These are phyloP conservation scores for Penicillium sp. DNA, from an alignment of 2,329 filamentous ascomycete genomes.

Conservation along the genomic window DNA sequence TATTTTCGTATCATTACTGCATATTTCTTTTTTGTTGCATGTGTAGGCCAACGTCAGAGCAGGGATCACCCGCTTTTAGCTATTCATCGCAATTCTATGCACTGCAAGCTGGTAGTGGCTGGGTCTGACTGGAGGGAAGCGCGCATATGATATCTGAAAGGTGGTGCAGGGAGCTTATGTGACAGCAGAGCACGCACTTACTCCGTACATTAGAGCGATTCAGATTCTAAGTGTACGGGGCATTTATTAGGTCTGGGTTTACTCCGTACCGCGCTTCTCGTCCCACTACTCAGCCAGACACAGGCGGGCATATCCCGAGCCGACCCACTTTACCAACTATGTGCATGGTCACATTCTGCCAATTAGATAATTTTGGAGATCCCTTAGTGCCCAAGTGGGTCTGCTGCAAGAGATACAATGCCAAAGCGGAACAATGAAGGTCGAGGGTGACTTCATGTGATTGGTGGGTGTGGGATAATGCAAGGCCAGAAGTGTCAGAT, in stretches of 20 bases:
- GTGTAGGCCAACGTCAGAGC: conserved; percentile 3
- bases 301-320: not conserved
- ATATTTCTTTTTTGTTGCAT: not conserved
- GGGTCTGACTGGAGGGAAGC: conserved; percentile 16
- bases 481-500: not conserved
- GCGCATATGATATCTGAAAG: conserved; percentile 37
- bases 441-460: not conserved
- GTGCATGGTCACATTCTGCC: conserved; percentile 1
- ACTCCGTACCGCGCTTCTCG: not conserved
- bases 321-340: conserved; percentile 9
- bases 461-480: not conserved
- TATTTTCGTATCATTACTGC: not conserved
- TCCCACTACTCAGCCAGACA: conserved; percentile 4
- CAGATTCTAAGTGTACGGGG: too few species aligned
- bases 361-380: conserved; percentile 16
- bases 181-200: not conserved
- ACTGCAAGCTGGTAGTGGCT: not conserved
- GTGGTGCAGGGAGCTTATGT: not conserved
- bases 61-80: conserved; percentile 2
- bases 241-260: not conserved
- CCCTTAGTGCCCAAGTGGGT: not conserved
- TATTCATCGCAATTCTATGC: not conserved
- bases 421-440: conserved; percentile 6
- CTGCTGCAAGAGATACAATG: conserved; percentile 1
- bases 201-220: not conserved